These are phyloP conservation scores for Globisporangium viniferum DNA, from an alignment of 352 stramenopile species.

Conservation along the genomic window DNA sequence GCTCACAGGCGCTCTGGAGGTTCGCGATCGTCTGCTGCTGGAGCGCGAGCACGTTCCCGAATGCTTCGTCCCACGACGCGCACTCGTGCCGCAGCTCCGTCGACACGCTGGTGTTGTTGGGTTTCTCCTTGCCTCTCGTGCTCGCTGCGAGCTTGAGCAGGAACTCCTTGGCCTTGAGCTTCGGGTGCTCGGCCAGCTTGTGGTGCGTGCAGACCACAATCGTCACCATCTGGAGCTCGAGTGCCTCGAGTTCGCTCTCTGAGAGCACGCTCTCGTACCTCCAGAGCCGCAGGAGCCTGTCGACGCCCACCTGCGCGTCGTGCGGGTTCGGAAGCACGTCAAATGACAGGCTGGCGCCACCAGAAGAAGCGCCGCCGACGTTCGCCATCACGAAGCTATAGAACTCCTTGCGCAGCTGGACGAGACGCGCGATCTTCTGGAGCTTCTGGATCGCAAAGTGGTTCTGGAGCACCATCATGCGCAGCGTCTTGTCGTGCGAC, in stretches of 20 bases:
- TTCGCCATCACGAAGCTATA: slow-evolving; percentile 32
- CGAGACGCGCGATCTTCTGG: slow-evolving; percentile 44
- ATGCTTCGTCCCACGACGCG: slow-evolving; percentile 68
- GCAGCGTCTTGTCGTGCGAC: slow-evolving; percentile 50
- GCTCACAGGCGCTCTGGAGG: slow-evolving; percentile 51
- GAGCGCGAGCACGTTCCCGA: slow-evolving; percentile 62
- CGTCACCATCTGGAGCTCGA: slow-evolving; percentile 62
- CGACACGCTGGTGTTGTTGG: slow-evolving; percentile 16
- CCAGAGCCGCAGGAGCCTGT: slow-evolving; percentile 49
- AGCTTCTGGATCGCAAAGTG: slow-evolving; percentile 75
- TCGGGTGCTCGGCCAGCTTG: slow-evolving; percentile 56
- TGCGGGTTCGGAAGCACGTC: slow-evolving; percentile 53
- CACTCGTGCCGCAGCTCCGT: slow-evolving; percentile 33
- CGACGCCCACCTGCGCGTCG: slow-evolving; percentile 35
- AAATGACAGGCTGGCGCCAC: slow-evolving; percentile 22
- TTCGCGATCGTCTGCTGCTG: slow-evolving; percentile 77
- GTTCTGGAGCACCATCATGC: slow-evolving; percentile 51
- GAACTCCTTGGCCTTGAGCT: slow-evolving; percentile 62
- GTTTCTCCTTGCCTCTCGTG: slow-evolving; percentile 8
- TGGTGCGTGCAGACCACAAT: slow-evolving; percentile 58
- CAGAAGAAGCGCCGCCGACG: background rate
- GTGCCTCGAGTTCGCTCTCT: slow-evolving; percentile 22
- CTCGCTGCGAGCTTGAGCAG: slow-evolving; percentile 53
- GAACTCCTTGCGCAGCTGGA: slow-evolving; percentile 59
- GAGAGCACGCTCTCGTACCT: slow-evolving; percentile 36